Conservation (phyloP, 305 asterid genomes). For the Solanum aculeatissimum region DNA sequence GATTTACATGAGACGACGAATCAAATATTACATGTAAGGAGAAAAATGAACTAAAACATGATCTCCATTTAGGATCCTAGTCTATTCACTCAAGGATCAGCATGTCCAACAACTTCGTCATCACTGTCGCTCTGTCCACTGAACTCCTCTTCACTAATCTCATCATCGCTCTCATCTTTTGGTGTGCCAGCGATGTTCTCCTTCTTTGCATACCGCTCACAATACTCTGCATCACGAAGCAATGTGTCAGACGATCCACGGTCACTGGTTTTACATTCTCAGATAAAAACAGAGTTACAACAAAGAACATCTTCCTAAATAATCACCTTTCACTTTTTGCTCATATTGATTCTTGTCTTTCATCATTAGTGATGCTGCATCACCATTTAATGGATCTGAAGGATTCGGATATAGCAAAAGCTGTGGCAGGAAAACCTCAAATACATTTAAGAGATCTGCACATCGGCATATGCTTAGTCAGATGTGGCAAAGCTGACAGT, state of each 20-base stretch:
- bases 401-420: slow-evolving; percentile 89
- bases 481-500: neutral
- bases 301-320: neutral
- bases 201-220: slow-evolving; percentile 84
- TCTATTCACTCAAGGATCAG: slow-evolving; percentile 31
- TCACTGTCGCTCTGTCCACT: slow-evolving; percentile 50
- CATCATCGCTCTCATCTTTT: slow-evolving; percentile 62
- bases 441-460: slow-evolving; percentile 82
- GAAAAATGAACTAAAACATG: neutral
- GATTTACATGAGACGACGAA: neutral
- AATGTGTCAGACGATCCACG: neutral
- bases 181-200: slow-evolving; percentile 26
- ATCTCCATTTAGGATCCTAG: neutral
- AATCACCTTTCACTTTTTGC: slow-evolving; percentile 69
- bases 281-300: neutral
- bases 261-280: neutral
- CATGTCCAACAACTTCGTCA: slow-evolving; percentile 59
- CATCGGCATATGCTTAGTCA: neutral
- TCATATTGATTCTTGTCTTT: slow-evolving; percentile 71
- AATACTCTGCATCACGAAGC: slow-evolving; percentile 40
- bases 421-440: slow-evolving; percentile 93
- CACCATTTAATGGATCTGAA: slow-evolving; percentile 84
- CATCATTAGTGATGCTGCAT: slow-evolving; percentile 90
- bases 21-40: neutral
- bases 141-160: slow-evolving; percentile 33